Percentiles rank a stretch among this genome's conserved stretches.
phyloP scores from a whole-genome alignment of 768 basidiomycete genomes.

The Phylloporus sp. region DNA sequence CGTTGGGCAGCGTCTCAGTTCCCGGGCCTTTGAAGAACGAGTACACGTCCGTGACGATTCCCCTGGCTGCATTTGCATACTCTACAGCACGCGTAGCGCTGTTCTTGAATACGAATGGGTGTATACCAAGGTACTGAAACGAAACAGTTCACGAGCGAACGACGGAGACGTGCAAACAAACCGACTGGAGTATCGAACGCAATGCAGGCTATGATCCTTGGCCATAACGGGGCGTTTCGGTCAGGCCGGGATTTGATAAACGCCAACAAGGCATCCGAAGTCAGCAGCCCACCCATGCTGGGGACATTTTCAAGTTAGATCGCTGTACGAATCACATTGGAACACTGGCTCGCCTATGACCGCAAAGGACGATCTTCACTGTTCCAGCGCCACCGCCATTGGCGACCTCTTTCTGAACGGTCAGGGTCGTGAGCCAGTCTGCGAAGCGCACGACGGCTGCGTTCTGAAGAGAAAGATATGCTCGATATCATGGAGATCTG shows the following conservation, averaged over 20 bases:
- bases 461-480: slow-evolving; percentile 39
- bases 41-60: slow-evolving; percentile 56
- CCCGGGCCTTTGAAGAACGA: slow-evolving; percentile 52
- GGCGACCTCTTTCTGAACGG: slow-evolving; percentile 78
- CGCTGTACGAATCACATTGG: neutral
- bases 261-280: slow-evolving; percentile 76
- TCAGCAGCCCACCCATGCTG: slow-evolving; percentile 91
- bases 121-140: slow-evolving; percentile 76
- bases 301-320: neutral
- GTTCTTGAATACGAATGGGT: slow-evolving; percentile 84
- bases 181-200: slow-evolving; percentile 90
- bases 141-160: slow-evolving; percentile 1
- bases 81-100: slow-evolving; percentile 68
- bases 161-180: slow-evolving; percentile 1
- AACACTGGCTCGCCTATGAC: slow-evolving; percentile 62
- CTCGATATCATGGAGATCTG: neutral
- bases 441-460: slow-evolving; percentile 82
- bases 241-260: slow-evolving; percentile 67
- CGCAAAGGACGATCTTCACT: slow-evolving; percentile 80
- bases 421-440: slow-evolving; percentile 88
- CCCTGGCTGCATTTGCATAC: slow-evolving; percentile 62
- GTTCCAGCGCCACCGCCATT: slow-evolving; percentile 68
- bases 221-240: slow-evolving; percentile 70
- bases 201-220: slow-evolving; percentile 75
- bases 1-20: slow-evolving; percentile 32